A percentile compares a stretch with the other conserved stretches of the same genome.
These are phyloP conservation scores for Fomitopsis palustris DNA, from an alignment of 1,284 basidiomycete genomes.

Conservation along the genomic window DNA sequence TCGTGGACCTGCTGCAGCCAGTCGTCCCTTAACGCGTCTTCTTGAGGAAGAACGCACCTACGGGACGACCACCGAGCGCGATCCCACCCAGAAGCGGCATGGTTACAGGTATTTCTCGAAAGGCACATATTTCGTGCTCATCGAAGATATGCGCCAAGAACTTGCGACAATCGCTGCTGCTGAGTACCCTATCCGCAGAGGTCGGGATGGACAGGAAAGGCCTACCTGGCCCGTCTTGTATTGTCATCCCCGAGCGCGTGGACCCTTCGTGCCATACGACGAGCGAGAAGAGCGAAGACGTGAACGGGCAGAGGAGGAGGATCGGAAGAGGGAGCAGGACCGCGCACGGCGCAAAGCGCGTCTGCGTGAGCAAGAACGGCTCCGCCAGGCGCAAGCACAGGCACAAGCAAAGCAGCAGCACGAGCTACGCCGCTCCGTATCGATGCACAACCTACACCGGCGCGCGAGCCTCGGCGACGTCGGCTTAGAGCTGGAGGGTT, in stretches of 20 bases:
- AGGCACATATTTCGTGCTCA: constrained; percentile 77
- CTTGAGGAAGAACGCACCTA: constrained; percentile 87
- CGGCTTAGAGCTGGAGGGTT: constrained; percentile 24
- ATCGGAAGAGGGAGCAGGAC: constrained; percentile 45
- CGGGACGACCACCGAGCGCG: constrained; percentile 87
- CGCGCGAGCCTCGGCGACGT: constrained; percentile 33
- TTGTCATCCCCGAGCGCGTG: constrained; percentile 66
- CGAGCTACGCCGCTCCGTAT: constrained; percentile 73
- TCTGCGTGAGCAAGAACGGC: constrained; percentile 33
- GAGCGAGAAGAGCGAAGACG: constrained; percentile 65
- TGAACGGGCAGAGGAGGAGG: constrained; percentile 52
- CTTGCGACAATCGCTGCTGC: constrained; percentile 66
- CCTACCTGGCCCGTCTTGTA: constrained; percentile 69
- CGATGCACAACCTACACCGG: constrained; percentile 73
- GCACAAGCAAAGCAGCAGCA: constrained; percentile 36
- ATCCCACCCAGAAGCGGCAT: constrained; percentile 82
- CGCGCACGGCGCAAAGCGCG: constrained; percentile 37
- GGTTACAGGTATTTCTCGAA: constrained; percentile 90
- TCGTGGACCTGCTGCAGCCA: constrained; percentile 21
- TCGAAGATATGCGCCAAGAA: constrained; percentile 88
- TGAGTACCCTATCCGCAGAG: constrained; percentile 57
- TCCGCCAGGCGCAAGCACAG: constrained; percentile 39
- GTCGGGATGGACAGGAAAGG: constrained; percentile 46
- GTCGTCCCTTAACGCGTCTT: constrained; percentile 56
- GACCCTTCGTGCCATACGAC: constrained; percentile 72